phyloP scores from a whole-genome alignment of 2,329 filamentous ascomycete species.

The Dissoconium aciculare region DNA sequence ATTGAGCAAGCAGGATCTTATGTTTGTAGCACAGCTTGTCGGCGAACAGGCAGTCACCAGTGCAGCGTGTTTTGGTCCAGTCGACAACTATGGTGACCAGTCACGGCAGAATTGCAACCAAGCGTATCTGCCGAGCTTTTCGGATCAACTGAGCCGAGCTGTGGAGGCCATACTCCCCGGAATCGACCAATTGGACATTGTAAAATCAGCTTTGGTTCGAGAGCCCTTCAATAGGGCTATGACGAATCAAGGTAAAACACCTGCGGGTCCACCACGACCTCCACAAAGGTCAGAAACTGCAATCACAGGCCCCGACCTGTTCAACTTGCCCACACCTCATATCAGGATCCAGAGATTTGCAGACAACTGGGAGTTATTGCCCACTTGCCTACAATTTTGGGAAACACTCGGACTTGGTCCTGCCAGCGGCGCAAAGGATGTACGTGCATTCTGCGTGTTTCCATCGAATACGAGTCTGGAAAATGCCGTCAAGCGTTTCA shows the following conservation, averaged over 20 bases:
- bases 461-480: constrained; percentile 49
- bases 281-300: constrained; percentile 18
- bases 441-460: constrained; percentile 55
- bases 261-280: constrained; percentile 19
- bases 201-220: constrained; percentile 16
- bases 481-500: constrained; percentile 47
- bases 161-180: constrained; percentile 8
- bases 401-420: constrained; percentile 64
- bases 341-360: constrained; percentile 59
- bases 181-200: constrained; percentile 13
- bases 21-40: constrained; percentile 22
- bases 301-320: constrained; percentile 29
- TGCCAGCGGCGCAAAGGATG: constrained; percentile 53
- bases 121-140: too few species aligned
- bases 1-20: constrained; percentile 18
- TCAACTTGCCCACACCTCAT: constrained; percentile 52
- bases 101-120: too few species aligned
- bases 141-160: constrained; percentile 2
- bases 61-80: constrained; percentile 4
- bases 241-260: constrained; percentile 7
- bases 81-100: too few species aligned
- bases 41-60: constrained; percentile 18
- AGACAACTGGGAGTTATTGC: constrained; percentile 54
- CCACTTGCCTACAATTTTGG: constrained; percentile 65
- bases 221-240: constrained; percentile 11